Base-by-base conservation (phyloP, 1,139 yeast species). In the Blastobotrys proliferans region DNA sequence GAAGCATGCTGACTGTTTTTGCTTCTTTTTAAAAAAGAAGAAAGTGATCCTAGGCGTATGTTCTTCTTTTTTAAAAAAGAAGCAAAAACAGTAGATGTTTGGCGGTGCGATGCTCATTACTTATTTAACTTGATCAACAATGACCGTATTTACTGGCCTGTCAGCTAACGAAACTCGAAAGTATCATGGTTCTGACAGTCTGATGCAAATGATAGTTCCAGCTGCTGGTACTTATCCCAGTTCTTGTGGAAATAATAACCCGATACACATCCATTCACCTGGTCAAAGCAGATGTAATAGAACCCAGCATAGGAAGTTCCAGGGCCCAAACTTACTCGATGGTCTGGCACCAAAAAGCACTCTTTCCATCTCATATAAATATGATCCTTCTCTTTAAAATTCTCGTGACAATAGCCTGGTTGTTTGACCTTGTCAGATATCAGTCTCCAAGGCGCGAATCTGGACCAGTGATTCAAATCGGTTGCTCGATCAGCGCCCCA, bases 341-440 rank as follows among this genome's bases (percentile, higher is more conserved):
- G 79, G 63, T 88, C 95, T 0, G 95, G 95, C 10, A 85, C 79
- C 49, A 88, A 66, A 57, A 86, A 87, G 56, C 80, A 78, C 61
- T 90, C 97, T 63, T 90, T 90, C 97, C 97, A 90, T 52, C 97
- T 73, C 97, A 90, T 90, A 61, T 80, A 90, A 5, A 90, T 67
- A 56, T 72, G 77, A 45, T 76, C 70, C 51, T 73, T 70, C 40
- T 64, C 49, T 27, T 55, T 61, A 48, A 52, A 64, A 45, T 61
- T 52, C 21, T 50, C 47, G 36, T 64, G 65, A 24, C 59, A 60
- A 41, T 60, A 64, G 36, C 49, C 54, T 13, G 55, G 58, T 40
- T 56, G 50, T 31, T 55, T 52, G 24, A 60, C 60, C 41, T 55
- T 46, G 48, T 59, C 48, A 35, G 61, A 60, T 40, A 70, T 63